Percentiles rank a stretch among this genome's conserved stretches.
Evolutionary conservation across 805 yeast genomes (phyloP).

Genomic region (Dipodascus geniculatus): DNA sequence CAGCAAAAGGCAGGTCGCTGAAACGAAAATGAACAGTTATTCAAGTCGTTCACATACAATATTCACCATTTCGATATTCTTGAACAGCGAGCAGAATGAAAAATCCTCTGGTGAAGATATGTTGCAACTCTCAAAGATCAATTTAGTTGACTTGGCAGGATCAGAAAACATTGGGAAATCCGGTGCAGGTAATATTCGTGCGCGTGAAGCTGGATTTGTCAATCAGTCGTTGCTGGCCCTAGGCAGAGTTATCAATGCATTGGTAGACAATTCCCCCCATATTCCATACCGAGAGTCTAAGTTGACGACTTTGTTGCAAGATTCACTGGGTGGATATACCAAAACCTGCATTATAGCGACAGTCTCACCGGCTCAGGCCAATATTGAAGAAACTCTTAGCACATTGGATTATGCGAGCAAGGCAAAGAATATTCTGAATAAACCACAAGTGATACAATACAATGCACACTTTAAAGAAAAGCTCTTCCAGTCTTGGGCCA

Average conservation of each 20-base stretch:
- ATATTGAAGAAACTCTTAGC: constrained; percentile 71
- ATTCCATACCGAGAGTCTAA: constrained; percentile 83
- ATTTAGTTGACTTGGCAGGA: constrained; percentile 89
- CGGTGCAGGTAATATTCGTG: constrained; percentile 78
- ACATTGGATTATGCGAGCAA: constrained; percentile 81
- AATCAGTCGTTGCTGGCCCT: constrained; percentile 79
- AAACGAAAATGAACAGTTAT: constrained; percentile 64
- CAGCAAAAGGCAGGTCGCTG: constrained; percentile 55
- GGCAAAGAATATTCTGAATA: constrained; percentile 69
- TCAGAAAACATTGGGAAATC: constrained; percentile 81
- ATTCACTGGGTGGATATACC: constrained; percentile 79
- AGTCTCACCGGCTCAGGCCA: constrained; percentile 67
- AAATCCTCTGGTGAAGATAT: constrained; percentile 30
- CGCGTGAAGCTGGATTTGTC: constrained; percentile 88
- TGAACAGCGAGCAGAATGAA: constrained; percentile 30
- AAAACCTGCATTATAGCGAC: constrained; percentile 83
- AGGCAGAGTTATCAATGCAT: constrained; percentile 76
- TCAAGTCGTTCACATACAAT: constrained; percentile 77
- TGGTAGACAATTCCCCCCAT: constrained; percentile 53
- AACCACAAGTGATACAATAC: constrained; percentile 53
- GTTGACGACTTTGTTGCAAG: constrained; percentile 65
- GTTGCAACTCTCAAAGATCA: constrained; percentile 53
- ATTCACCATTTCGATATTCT: constrained; percentile 52
- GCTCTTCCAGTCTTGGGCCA: constrained; percentile 39
- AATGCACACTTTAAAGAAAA: constrained; percentile 40